These are phyloP conservation scores for Calamus simplicifolius DNA, from an alignment of 176 grass and related monocot genomes.

Conservation along the genomic window DNA sequence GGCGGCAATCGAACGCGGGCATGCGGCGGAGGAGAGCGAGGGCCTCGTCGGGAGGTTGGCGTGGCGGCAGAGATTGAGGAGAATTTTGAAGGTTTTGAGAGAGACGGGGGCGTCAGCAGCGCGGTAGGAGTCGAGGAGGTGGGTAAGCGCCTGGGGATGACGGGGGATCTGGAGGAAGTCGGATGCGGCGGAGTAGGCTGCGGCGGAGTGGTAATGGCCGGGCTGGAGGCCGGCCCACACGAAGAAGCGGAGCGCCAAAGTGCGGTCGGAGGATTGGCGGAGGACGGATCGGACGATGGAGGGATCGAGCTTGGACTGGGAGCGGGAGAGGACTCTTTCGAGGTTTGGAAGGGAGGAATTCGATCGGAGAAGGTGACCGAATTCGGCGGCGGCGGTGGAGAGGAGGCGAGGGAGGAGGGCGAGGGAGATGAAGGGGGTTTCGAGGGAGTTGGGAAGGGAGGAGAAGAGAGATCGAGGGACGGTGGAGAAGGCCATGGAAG, in stretches of 20 bases:
- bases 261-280: slow-evolving; percentile 22
- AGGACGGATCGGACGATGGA: slow-evolving; percentile 39
- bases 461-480: slow-evolving; percentile 24
- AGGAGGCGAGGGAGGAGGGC: slow-evolving; percentile 18
- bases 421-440: too few species aligned
- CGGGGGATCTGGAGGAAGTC: slow-evolving; percentile 27
- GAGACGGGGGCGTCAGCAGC: slow-evolving; percentile 24
- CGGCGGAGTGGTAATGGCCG: slow-evolving; percentile 27
- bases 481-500: slow-evolving; percentile 12
- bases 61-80: slow-evolving; percentile 22
- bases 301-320: not conserved
- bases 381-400: slow-evolving; percentile 29
- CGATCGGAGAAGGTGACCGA: slow-evolving; percentile 31
- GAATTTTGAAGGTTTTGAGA: slow-evolving; percentile 11
- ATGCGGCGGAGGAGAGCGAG: slow-evolving; percentile 26
- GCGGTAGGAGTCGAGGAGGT: slow-evolving; percentile 46
- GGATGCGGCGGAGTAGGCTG: slow-evolving; percentile 31
- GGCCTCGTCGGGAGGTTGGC: slow-evolving; percentile 11
- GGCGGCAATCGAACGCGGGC: slow-evolving; percentile 29
- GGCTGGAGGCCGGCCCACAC: slow-evolving; percentile 37
- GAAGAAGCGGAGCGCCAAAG: slow-evolving; percentile 30
- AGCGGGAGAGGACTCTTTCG: slow-evolving; percentile 33
- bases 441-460: too few species aligned
- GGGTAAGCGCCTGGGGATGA: slow-evolving; percentile 30
- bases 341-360: slow-evolving; percentile 12